These are phyloP conservation scores for Cystobasidium sp. DNA, from an alignment of 1,284 basidiomycete species.

Conservation along the genomic window DNA sequence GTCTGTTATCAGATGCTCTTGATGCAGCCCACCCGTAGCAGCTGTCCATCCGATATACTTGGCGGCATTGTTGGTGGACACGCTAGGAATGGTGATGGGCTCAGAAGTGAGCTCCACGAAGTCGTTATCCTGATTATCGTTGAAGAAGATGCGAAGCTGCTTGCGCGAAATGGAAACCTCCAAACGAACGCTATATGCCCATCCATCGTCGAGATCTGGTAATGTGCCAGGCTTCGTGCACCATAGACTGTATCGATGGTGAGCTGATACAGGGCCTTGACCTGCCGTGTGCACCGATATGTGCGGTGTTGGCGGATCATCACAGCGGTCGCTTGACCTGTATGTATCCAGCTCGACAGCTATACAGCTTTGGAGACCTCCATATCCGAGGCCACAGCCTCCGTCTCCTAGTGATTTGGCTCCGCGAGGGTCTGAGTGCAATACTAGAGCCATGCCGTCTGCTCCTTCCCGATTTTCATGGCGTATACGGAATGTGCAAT, in stretches of 20 bases:
- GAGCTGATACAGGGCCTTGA: neutral
- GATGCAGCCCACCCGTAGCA: conserved; percentile 25
- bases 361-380: conserved; percentile 16
- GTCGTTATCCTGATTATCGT: conserved; percentile 1
- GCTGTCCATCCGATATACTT: conserved; percentile 36
- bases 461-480: conserved; percentile 12
- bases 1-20: conserved; percentile 12
- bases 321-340: conserved; percentile 32
- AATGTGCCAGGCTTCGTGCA: conserved; percentile 19
- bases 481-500: conserved; percentile 19
- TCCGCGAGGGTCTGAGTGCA: conserved; percentile 19
- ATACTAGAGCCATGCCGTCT: conserved; percentile 36
- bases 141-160: conserved; percentile 30
- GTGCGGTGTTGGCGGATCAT: conserved; percentile 37
- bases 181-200: conserved; percentile 7
- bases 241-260: conserved; percentile 30
- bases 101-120: conserved; percentile 24
- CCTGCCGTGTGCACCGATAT: conserved; percentile 23
- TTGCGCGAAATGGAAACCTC: neutral
- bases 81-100: neutral
- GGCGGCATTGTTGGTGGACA: neutral
- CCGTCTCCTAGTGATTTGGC: conserved; percentile 22
- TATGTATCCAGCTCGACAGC: conserved; percentile 42
- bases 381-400: conserved; percentile 42
- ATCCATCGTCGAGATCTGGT: conserved; percentile 29